phyloP scores from a whole-genome alignment of 176 grass and related monocot genomes.

The Elymus sibiricus region DNA sequence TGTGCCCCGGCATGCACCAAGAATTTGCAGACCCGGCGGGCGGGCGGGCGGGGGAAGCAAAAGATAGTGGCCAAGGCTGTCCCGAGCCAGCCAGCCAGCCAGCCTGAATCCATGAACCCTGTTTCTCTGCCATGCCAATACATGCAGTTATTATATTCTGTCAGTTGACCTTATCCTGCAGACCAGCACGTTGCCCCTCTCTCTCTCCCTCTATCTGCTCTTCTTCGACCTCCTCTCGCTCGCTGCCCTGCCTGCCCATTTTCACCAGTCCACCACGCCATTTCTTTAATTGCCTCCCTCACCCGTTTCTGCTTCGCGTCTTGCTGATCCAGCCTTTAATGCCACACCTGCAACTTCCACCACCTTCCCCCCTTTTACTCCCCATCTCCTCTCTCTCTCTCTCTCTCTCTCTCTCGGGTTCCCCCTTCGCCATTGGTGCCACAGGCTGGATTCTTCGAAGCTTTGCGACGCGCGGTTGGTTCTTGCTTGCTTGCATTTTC shows the following conservation, averaged over 20 bases:
- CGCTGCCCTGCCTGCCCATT: neutral
- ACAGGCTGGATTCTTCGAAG: neutral
- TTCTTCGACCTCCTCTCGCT: neutral
- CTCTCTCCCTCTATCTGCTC: neutral
- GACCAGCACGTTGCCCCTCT: neutral
- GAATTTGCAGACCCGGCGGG: neutral
- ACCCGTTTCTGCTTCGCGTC: constrained; percentile 12
- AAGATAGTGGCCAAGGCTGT: constrained; percentile 18
- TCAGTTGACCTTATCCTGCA: constrained; percentile 32
- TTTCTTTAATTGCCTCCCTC: constrained; percentile 34
- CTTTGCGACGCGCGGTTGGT: neutral
- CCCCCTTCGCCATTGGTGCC: neutral
- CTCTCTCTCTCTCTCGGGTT: neutral
- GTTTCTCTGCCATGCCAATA: constrained; percentile 11
- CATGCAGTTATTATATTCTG: constrained; percentile 18
- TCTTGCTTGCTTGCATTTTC: constrained; percentile 20
- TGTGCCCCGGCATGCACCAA: constrained; percentile 22
- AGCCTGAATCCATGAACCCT: neutral
- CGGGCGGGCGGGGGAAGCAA: neutral
- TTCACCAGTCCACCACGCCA: constrained; percentile 10
- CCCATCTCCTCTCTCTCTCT: neutral
- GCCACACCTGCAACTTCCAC: constrained; percentile 27
- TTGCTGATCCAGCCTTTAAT: constrained; percentile 46
- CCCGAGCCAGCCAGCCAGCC: neutral
- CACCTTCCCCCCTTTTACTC: neutral